Percentiles rank a stretch among this genome's conserved stretches.
Conservation (phyloP, 108 stramenopile genomes). For the Nitzschia sp. region DNA sequence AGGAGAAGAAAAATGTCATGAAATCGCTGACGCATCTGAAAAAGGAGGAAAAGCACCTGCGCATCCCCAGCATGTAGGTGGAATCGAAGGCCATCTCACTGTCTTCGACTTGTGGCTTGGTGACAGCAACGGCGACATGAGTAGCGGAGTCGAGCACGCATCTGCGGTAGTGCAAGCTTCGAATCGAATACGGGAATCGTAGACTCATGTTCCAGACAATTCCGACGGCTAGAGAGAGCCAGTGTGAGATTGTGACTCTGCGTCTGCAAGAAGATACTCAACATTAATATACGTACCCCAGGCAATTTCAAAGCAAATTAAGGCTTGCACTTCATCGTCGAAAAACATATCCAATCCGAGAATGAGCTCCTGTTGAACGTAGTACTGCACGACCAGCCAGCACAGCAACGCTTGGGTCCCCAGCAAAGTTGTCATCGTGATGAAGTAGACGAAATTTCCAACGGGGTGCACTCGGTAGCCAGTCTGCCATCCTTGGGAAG, state of each 20-base stretch:
- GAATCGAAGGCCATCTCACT: neutral
- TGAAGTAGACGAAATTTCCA: slow-evolving; percentile 44
- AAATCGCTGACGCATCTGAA: neutral
- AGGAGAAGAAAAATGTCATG: neutral
- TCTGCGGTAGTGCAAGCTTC: slow-evolving; percentile 46
- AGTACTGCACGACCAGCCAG: slow-evolving; percentile 1
- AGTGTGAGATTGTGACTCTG: too few species aligned
- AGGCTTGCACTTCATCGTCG: slow-evolving; percentile 54
- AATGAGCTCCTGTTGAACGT: slow-evolving; percentile 4
- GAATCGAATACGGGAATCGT: slow-evolving; percentile 42
- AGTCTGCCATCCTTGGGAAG: slow-evolving; percentile 45
- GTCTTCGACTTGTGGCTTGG: neutral
- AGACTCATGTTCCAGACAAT: slow-evolving; percentile 28
- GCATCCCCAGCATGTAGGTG: neutral
- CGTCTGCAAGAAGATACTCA: too few species aligned
- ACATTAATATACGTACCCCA: slow-evolving; percentile 48
- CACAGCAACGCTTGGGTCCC: slow-evolving; percentile 2
- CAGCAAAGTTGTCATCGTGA: slow-evolving; percentile 37
- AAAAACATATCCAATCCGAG: slow-evolving; percentile 34
- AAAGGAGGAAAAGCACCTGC: neutral
- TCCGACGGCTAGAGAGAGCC: slow-evolving; percentile 17
- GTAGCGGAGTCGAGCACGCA: slow-evolving; percentile 46
- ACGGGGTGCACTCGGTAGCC: slow-evolving; percentile 52
- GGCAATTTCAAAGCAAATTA: slow-evolving; percentile 53
- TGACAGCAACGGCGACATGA: slow-evolving; percentile 46